Base-by-base conservation (phyloP, 495 filamentous ascomycete species). In the Aspergillus wentii region DNA sequence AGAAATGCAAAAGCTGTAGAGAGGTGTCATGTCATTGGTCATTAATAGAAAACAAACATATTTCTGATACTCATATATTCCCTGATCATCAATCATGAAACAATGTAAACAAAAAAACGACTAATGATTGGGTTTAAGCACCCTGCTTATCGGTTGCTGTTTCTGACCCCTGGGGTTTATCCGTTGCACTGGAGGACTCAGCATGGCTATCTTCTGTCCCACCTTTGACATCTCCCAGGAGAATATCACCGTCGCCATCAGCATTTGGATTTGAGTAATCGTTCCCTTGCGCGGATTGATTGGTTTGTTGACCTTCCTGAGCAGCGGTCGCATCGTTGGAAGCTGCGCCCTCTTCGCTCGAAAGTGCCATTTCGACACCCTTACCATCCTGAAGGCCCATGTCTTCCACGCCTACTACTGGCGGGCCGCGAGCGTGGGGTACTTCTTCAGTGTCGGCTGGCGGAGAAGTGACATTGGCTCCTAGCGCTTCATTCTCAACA, bases 361-460 rank as follows among this genome's bases (percentile, higher is more conserved):
- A 37, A 18, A 72, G 53, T 1, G 50, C 52, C 62, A 72, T 56
- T 37, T 72, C 60, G 6, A 72, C 57, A 3, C 64, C 68, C 33
- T 62, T 61, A n/a, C 68, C 64, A 16, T 74, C 68, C 57, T 95
- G 91, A 13, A 87, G 78, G 1, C 92, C 92, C 54, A 85, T 80
- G 53, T 98, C 92, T 50, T 88, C 84, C 17, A 87, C 77, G 0
- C 89, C 90, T 17, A 98, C 79, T 40, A 85, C 73, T 8, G 83
- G 76, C 1, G 92, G 91, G 0, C 88, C 86, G 11, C 85, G 74
- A 2, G 85, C 87, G 52, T 94, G 87, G 9, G 88, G 86, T 1
- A 76, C 49, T 48, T 92, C 88, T 30, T 65, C 62, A 6, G 56
- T 51, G 4, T 70, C 64, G 7, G 54, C 46, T 26, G 51, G 51